Base-by-base conservation (phyloP, 2,329 filamentous ascomycete genomes). In the Chrysoporthe austroafricana region DNA sequence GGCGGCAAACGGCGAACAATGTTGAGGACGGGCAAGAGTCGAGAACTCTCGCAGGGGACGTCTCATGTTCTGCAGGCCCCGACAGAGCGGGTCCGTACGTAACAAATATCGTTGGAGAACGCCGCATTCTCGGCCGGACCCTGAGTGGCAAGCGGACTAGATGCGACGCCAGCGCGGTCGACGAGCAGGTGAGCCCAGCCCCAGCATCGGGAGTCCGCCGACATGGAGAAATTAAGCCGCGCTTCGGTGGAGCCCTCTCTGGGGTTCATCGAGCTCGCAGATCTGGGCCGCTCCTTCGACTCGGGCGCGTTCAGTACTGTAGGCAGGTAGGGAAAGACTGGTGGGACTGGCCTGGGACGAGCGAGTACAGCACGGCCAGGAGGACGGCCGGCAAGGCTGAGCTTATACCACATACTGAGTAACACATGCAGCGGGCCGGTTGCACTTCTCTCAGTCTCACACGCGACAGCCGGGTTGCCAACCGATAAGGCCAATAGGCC, bases 51-150 rank as follows among this genome's bases (percentile, higher is more conserved):
- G 60, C 44, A 16, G 50, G 60, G 44, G 32, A n/a, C 44, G 44
- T 39, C 7, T 39, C 44, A 32, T 52, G 32, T 52, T 52, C 34
- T 57, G 54, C 54, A 57, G 60, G 48, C 54, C 39, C 66, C n/a
- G 48, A 50, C 50, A 42, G 63, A 62, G 63, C 62, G 63, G 66
- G 66, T 59, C 66, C 48, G 66, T 68, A 68, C 66, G 66, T 68
- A 68, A 68, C 65, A 44, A 46, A 57, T 57, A 64, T 46, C 26
- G 26, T 46, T 1, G 14, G n/a, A 18, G 21, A 43, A 48, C 59
- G 59, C 43, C 59, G 42, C 42, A n/a, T 26, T 43, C 43, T 44
- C 42, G 59, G 42, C 59, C 59, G 43, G 42, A 21, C 14, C 59
- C 59, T 61, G 43, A 39, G 11, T 61, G 42, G 42, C 42, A 18